A percentile compares a stretch with the other conserved stretches of the same genome.
These are phyloP conservation scores for Spathaspora sp. DNA, from an alignment of 1,139 yeast genomes.

Conservation along the genomic window DNA sequence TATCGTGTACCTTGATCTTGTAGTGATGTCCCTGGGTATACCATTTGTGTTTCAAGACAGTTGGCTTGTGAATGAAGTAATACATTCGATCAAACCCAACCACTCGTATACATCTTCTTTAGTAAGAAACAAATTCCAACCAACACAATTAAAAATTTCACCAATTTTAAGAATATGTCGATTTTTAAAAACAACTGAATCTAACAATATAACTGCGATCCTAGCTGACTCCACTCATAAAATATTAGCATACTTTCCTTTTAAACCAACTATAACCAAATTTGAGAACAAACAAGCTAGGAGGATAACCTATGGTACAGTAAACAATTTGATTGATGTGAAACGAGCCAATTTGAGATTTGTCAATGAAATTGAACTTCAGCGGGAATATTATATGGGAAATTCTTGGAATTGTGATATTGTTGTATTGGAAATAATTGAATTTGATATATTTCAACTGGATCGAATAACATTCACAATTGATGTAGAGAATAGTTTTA, in stretches of 20 bases:
- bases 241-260: slow-evolving; percentile 31
- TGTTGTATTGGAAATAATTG: slow-evolving; percentile 24
- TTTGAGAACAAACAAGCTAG: slow-evolving; percentile 33
- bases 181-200: slow-evolving; percentile 18
- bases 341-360: slow-evolving; percentile 28
- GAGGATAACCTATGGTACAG: slow-evolving; percentile 32
- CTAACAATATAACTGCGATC: slow-evolving; percentile 27
- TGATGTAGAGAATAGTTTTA: slow-evolving; percentile 18
- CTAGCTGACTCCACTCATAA: slow-evolving; percentile 33
- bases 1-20: too few species aligned
- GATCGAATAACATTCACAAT: slow-evolving; percentile 26
- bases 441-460: slow-evolving; percentile 28
- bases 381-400: slow-evolving; percentile 13
- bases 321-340: slow-evolving; percentile 24
- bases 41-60: slow-evolving; percentile 23
- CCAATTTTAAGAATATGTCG: slow-evolving; percentile 31
- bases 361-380: slow-evolving; percentile 15
- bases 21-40: slow-evolving; percentile 8
- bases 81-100: slow-evolving; percentile 8
- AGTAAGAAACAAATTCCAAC: slow-evolving; percentile 19
- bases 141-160: slow-evolving; percentile 14
- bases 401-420: slow-evolving; percentile 15
- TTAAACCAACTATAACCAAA: slow-evolving; percentile 23
- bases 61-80: slow-evolving; percentile 22
- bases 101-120: slow-evolving; percentile 14